phyloP scores from a whole-genome alignment of 441 rosid genomes.

The Geranium incanum region DNA sequence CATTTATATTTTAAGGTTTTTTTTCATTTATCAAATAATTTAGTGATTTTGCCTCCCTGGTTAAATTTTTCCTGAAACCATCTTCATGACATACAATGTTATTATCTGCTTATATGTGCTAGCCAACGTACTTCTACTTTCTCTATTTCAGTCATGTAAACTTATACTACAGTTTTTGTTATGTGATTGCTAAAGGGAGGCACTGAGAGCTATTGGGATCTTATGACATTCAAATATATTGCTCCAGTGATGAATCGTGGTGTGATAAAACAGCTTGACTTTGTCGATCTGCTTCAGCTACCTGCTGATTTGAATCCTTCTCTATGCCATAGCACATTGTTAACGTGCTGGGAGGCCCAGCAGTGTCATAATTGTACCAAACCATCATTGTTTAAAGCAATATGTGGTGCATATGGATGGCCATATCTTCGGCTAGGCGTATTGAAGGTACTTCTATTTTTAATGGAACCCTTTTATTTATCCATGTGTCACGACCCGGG shows the following conservation, averaged over 20 bases:
- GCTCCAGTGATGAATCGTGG: constrained; percentile 58
- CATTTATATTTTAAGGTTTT: not conserved
- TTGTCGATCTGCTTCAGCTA: constrained; percentile 65
- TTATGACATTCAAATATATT: constrained; percentile 56
- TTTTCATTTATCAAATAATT: constrained; percentile 1
- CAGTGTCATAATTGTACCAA: constrained; percentile 27
- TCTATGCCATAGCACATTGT: constrained; percentile 51
- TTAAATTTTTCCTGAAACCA: not conserved
- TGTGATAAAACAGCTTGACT: constrained; percentile 65
- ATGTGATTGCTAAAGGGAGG: constrained; percentile 35
- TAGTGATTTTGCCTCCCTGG: not conserved
- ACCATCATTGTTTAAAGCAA: constrained; percentile 65
- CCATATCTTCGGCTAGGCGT: constrained; percentile 71
- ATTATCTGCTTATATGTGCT: not conserved
- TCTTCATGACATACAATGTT: not conserved
- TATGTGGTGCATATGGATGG: constrained; percentile 73
- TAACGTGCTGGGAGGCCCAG: constrained; percentile 61
- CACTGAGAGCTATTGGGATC: constrained; percentile 48
- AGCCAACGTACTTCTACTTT: not conserved
- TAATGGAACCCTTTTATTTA: constrained; percentile 1
- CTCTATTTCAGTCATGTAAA: constrained; percentile 2
- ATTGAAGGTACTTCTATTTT: constrained; percentile 49
- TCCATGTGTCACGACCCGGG: no score
- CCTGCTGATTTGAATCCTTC: constrained; percentile 81
- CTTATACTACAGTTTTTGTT: constrained; percentile 8